Evolutionary conservation across 495 filamentous ascomycete species (phyloP), one percentile per base, ranked within the genome.

Genomic region (Podospora appendiculata): DNA sequence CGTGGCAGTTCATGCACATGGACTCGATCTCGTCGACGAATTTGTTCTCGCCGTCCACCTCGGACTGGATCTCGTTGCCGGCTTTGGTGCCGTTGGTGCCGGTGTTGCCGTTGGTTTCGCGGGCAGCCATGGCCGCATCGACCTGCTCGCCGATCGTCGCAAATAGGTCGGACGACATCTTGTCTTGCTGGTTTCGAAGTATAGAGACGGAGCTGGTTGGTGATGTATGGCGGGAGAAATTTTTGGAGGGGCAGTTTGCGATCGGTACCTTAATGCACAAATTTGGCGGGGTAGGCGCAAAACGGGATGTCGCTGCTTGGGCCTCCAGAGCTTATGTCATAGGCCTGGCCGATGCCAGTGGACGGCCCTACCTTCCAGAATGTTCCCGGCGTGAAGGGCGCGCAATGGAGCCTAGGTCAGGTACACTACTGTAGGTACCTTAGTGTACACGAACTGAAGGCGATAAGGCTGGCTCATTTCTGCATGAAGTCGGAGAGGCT

Each of bases 1-100:
- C 81, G 54, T 90, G 83, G 64, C 66, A 70, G 61, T 70, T 69
- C 66, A 77, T 68, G 58, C 74, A 74, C 32, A 75, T 66, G 57
- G 68, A 79, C 67, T 62, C 67, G 57, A 70, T 77, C 61, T 71
- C 68, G 54, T 90, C 85, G 25, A 87, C 83, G 7, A 81, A 68
- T 59, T 73, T 83, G 46, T 70, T 69, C 11, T 77, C 74, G 10
- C 80, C 69, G 12, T 77, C 74, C 10, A 80, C 81, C 19, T 75
- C 65, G 17, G 65, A 71, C 42, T 56, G 50, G 56, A 33, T 25
- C 25, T 25, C 25, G 39, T 36, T 44, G 45, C 32, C 11, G 44
- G 50, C 25, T 60, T 52, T 9, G 25, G 50, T 53, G 32, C 59
- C 67, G 35, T 70, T 67, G 6, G 70, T 62, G 45, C 8, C 33